Evolutionary conservation across 805 yeast genomes (phyloP).

Genomic region (Pichia scutulata): DNA sequence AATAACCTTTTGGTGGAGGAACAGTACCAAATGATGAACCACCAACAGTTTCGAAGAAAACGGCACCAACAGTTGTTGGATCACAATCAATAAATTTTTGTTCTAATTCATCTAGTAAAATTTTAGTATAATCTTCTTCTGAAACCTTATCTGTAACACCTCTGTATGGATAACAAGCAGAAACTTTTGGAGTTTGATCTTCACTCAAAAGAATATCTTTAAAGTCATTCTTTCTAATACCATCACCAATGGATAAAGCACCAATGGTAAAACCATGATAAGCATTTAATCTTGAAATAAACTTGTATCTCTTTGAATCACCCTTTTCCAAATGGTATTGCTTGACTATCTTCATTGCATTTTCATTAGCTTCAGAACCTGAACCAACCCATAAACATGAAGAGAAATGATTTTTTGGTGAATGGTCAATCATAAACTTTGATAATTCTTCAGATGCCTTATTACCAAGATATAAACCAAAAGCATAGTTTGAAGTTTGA

Average conservation of each 20-base stretch:
- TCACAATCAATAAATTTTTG: conserved; percentile 32
- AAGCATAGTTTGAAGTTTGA: conserved; percentile 31
- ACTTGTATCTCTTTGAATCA: conserved; percentile 33
- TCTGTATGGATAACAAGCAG: conserved; percentile 20
- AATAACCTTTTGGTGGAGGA: conserved; percentile 38
- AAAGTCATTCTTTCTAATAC: conserved; percentile 29
- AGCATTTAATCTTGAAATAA: conserved; percentile 37
- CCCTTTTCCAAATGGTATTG: conserved; percentile 40
- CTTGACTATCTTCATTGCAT: conserved; percentile 63
- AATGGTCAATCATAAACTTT: conserved; percentile 34
- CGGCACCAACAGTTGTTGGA: conserved; percentile 36
- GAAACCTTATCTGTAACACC: conserved; percentile 17
- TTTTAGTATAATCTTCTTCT: conserved; percentile 30
- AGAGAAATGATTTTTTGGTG: conserved; percentile 33
- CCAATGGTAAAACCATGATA: conserved; percentile 47
- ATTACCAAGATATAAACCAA: conserved; percentile 29
- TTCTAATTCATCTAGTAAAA: conserved; percentile 34
- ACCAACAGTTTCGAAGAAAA: conserved; percentile 38
- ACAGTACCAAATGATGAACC: conserved; percentile 40
- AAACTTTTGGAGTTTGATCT: conserved; percentile 24
- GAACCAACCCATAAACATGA: conserved; percentile 50
- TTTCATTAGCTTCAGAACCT: conserved; percentile 78
- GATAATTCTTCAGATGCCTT: conserved; percentile 37
- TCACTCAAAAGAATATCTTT: conserved; percentile 20
- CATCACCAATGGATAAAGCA: conserved; percentile 35